Percentiles rank a stretch among this genome's conserved stretches.
Evolutionary conservation across 306 rosid genomes (phyloP).

Genomic region (Vigna trinervia): DNA sequence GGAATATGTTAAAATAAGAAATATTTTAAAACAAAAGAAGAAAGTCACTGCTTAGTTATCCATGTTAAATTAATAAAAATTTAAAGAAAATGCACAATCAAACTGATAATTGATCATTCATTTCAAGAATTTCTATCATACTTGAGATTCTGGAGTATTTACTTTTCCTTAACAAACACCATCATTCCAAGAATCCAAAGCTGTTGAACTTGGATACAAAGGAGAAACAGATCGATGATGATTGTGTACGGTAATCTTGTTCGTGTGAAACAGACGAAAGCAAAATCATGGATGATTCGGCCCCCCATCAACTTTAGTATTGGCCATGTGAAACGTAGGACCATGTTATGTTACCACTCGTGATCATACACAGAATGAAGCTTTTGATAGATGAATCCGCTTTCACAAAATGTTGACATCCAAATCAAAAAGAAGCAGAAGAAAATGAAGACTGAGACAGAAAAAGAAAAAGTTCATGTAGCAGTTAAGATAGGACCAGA

Average conservation of each 20-base stretch:
- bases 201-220: background rate
- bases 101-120: too few relatives aligned
- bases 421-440: slow-evolving; percentile 40
- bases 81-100: too few relatives aligned
- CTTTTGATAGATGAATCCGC: slow-evolving; percentile 28
- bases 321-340: slow-evolving; percentile 59
- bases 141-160: background rate
- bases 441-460: slow-evolving; percentile 33
- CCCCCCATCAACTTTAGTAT: slow-evolving; percentile 21
- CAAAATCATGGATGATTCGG: slow-evolving; percentile 17
- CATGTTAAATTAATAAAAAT: too few relatives aligned
- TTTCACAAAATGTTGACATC: slow-evolving; percentile 48
- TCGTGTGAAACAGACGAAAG: slow-evolving; percentile 38
- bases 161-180: background rate
- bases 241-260: background rate
- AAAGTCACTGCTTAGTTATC: too few relatives aligned
- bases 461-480: slow-evolving; percentile 50
- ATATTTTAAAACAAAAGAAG: too few relatives aligned
- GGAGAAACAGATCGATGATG: slow-evolving; percentile 16
- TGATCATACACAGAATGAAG: slow-evolving; percentile 48
- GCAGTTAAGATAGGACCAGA: slow-evolving; percentile 49
- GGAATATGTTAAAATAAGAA: too few relatives aligned
- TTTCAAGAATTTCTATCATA: background rate
- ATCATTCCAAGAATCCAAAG: background rate
- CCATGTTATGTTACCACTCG: slow-evolving; percentile 43